Base-by-base conservation (phyloP, 192 early-diverging fungal species). In the Coemansia sp. region DNA sequence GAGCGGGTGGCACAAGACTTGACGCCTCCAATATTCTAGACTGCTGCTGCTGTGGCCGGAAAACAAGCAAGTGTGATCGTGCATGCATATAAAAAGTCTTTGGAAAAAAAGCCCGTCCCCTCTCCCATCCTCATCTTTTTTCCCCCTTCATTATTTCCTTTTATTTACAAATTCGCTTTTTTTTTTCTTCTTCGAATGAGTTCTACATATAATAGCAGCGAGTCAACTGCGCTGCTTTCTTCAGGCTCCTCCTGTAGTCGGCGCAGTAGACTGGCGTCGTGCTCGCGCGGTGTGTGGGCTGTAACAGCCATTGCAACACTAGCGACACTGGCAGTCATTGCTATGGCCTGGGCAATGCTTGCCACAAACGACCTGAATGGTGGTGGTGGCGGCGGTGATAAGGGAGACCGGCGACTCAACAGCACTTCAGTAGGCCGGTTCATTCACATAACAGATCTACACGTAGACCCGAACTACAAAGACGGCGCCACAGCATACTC, bases 381-480 rank as follows among this genome's bases (percentile, higher is more conserved):
- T 9, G 34, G 34, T 14, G 25, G 34, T 9, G 34, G 34, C 4
- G 25, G 38, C 27, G 25, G 38, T 5, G 53, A 55, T 7, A 27
- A 34, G 38, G 27, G 55, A 25, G 51, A 59, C 38, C 38, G 51
- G 53, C 76, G 44, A 39, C 76, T 69, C 39, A 66, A 36, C 12
- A 60, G 59, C 64, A 7, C 69, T 21, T 39, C 79, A 2, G 81
- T 83, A 15, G 90, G 91, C 10, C 81, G 74, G 21, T 92, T 87
- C 63, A 50, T 92, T 41, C 90, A 92, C 64, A 88, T 92, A n/a
- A 90, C 87, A 4, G 89, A 92, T 58, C 71, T 92, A 23, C 90
- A 92, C 74, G 80, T 89, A 9, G 90, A 93, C 64, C 80, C 81
- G 50, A 63, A 74, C 64, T 92, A 90, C 70, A 4, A 53, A 0